Conservation (phyloP, 2,329 filamentous ascomycete genomes). For the Calonectria hongkongensis region DNA sequence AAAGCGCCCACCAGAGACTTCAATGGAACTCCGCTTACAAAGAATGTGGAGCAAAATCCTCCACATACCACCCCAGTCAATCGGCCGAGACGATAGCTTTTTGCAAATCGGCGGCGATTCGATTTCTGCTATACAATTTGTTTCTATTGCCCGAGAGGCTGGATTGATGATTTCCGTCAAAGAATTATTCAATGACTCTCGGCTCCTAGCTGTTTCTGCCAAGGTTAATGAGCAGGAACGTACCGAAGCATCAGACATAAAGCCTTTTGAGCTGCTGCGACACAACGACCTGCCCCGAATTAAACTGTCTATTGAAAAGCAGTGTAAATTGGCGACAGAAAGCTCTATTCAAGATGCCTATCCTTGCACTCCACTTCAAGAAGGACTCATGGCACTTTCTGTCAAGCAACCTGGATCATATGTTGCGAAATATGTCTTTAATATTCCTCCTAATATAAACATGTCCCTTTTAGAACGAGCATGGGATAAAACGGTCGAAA, state of each 20-base stretch:
- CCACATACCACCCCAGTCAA: slow-evolving; percentile 54
- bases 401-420: slow-evolving; percentile 31
- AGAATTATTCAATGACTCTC: slow-evolving; percentile 61
- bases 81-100: slow-evolving; percentile 67
- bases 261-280: slow-evolving; percentile 15
- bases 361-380: slow-evolving; percentile 25
- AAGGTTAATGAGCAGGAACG: slow-evolving; percentile 45
- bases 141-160: slow-evolving; percentile 63
- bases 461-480: background rate
- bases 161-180: slow-evolving; percentile 65
- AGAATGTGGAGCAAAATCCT: slow-evolving; percentile 62
- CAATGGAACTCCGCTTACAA: slow-evolving; percentile 51
- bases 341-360: slow-evolving; percentile 52
- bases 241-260: background rate
- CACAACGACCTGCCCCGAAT: background rate
- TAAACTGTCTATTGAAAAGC: background rate
- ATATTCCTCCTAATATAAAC: background rate
- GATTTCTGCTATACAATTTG: slow-evolving; percentile 69
- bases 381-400: slow-evolving; percentile 25
- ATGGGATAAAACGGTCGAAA: background rate
- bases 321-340: slow-evolving; percentile 35
- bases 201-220: background rate
- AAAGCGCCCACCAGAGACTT: slow-evolving; percentile 25
- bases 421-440: slow-evolving; percentile 22
- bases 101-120: slow-evolving; percentile 70